Evolutionary conservation across 768 basidiomycete genomes (phyloP), one percentile per base, ranked within the genome.

Genomic region (Phylloporus rhodoxanthus): DNA sequence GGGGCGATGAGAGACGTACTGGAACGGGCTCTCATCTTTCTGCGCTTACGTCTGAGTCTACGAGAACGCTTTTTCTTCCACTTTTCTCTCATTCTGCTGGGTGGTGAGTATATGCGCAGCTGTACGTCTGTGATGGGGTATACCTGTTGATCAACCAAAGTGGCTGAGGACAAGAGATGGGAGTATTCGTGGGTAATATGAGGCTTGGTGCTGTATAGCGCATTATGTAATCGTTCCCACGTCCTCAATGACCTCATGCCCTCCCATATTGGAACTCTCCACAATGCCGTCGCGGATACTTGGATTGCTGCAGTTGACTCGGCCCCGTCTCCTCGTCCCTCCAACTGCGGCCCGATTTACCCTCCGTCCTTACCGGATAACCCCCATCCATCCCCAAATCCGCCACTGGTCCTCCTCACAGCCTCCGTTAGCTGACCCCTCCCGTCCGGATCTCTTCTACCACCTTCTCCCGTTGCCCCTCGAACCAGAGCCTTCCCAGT

Each of bases 61-160:
- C 89, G 84, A 57, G 89, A 89, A 68, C 89, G 81, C 79, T 92
- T 92, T 76, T 92, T 92, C 83, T 91, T 91, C 89, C 89, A 91
- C 84, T 91, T 91, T 73, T 91, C 89, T 87, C 89, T 89, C 89
- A 91, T 91, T 57, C 80, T 85, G 47, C 13, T 17, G 29, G 0
- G 11, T 2, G 0, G 14, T 64, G 45, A 59, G 45, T 14, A 30
- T 34, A 21, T 2, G 5, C 19, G 21, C 2, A 5, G 17, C 2
- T 0, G 30, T 36, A n/a, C 2, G 6, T 8, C 23, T 5, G 4
- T 8, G 26, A 39, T 8, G 21, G 9, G 26, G 54, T 62, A 11
- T 43, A 68, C 70, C 57, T 62, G 64, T 47, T 43, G 17, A 59
- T 58, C 54, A 61, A 60, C 55, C 40, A 66, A 66, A 62, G 69